Conservation (phyloP, 768 basidiomycete species). For the Trametopsis cervina region DNA sequence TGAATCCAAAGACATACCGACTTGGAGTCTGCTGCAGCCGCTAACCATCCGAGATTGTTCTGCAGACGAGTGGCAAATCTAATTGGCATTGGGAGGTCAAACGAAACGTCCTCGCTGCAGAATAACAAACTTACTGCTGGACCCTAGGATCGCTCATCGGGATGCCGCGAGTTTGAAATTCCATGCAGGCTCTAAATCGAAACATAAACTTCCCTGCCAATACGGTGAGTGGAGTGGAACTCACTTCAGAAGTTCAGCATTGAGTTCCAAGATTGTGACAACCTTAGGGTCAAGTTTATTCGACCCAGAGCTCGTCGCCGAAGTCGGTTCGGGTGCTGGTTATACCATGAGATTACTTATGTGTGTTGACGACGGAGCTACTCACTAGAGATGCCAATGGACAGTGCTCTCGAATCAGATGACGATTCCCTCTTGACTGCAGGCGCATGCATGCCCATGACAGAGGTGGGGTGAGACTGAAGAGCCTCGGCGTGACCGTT, state of each 20-base stretch:
- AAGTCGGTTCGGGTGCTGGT: slow-evolving; percentile 11
- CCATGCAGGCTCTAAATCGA: slow-evolving; percentile 46
- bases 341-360: background rate
- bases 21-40: slow-evolving; percentile 48
- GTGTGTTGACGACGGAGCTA: background rate
- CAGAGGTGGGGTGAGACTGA: background rate
- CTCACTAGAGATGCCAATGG: slow-evolving; percentile 9
- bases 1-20: background rate
- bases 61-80: slow-evolving; percentile 62
- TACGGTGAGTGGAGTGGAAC: too few species aligned
- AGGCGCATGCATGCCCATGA: background rate
- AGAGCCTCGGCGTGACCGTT: background rate
- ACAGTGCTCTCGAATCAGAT: background rate
- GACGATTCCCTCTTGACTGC: background rate
- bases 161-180: slow-evolving; percentile 50
- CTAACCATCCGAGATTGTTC: slow-evolving; percentile 66
- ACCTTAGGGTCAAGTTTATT: slow-evolving; percentile 41
- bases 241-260: slow-evolving; percentile 63
- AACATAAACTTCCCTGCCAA: too few species aligned
- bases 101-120: slow-evolving; percentile 1
- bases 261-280: slow-evolving; percentile 55
- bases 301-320: background rate
- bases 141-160: slow-evolving; percentile 41
- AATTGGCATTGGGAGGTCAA: slow-evolving; percentile 8
- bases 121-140: slow-evolving; percentile 42